phyloP scores from a whole-genome alignment of 2,329 filamentous ascomycete genomes.

The Ophiosphaerella narmari region DNA sequence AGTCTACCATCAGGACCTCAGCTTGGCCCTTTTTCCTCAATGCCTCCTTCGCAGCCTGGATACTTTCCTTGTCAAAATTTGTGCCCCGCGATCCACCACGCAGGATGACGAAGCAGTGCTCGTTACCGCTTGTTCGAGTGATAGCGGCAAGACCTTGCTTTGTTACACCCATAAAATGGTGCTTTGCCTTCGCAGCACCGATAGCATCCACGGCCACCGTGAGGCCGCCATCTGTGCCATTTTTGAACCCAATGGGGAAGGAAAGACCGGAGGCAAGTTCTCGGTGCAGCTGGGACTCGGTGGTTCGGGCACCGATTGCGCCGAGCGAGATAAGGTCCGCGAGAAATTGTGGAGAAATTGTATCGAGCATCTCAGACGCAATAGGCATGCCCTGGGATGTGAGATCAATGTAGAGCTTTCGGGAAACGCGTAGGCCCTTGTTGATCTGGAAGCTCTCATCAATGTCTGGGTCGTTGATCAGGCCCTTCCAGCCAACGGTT shows the following conservation, averaged over 20 bases:
- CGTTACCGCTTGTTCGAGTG: slow-evolving; percentile 88
- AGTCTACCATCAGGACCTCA: slow-evolving; percentile 96
- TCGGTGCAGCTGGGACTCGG: slow-evolving; percentile 93
- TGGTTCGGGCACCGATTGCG: slow-evolving; percentile 93
- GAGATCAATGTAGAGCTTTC: slow-evolving; percentile 90
- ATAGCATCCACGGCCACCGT: slow-evolving; percentile 95
- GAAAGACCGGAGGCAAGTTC: slow-evolving; percentile 93
- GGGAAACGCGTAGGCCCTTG: slow-evolving; percentile 91
- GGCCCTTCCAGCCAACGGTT: slow-evolving; percentile 97
- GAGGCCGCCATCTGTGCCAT: slow-evolving; percentile 92
- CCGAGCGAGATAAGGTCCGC: slow-evolving; percentile 94
- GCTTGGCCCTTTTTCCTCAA: slow-evolving; percentile 82
- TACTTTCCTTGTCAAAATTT: slow-evolving; percentile 88
- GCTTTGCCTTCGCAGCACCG: slow-evolving; percentile 75
- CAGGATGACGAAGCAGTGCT: slow-evolving; percentile 96
- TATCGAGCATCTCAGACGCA: slow-evolving; percentile 97
- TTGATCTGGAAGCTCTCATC: slow-evolving; percentile 98
- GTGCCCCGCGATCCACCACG: slow-evolving; percentile 89
- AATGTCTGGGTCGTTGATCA: slow-evolving; percentile 99
- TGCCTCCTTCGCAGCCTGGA: slow-evolving; percentile 77
- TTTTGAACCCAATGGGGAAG: slow-evolving; percentile 99
- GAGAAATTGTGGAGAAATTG: slow-evolving; percentile 96
- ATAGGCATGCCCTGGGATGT: slow-evolving; percentile 89
- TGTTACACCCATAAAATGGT: slow-evolving; percentile 98
- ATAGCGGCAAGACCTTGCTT: slow-evolving; percentile 97